Base-by-base conservation (phyloP, 768 basidiomycete species). In the Cystofilobasidium bisporidii region DNA sequence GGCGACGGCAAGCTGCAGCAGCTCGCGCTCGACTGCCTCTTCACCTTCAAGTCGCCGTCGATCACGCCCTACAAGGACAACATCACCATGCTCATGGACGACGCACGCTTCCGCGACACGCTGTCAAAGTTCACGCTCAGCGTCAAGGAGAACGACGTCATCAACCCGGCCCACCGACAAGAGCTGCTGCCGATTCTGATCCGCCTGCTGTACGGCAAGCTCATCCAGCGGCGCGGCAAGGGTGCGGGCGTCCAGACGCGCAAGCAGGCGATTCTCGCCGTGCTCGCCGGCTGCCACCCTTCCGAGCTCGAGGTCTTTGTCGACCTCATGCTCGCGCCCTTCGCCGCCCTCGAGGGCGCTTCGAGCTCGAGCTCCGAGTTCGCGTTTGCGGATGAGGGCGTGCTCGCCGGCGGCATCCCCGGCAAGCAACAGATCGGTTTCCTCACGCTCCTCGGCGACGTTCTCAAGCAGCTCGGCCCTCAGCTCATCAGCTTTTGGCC, bases 21-120 rank as follows among this genome's bases (percentile, higher is more conserved):
- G 11, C 79, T 85, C 17, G 84, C 92, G 0, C 79, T 98, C 3
- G 81, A 83, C 1, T 96, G 92, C 73, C 71, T 97, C 4, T 80
- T 89, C 33, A 86, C 89, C 0, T 96, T 90, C 80, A 92, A 90
- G 73, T 81, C 82, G 0, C 82, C 86, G 0, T 78, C 79, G 61
- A 76, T 88, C 14, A 64, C 76, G 0, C 76, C 81, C 0, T 82
- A 86, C 72, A 83, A 87, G 70, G 85, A 87, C n/a, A 81, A 82
- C 15, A 77, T 98, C 28, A 80, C 81, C 14, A 80, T 79, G 11
- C 79, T 98, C 15, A 80, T 99, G 38, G 91, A 97, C 69, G 87
- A 91, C 57, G 86, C 85, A 10, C 79, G 87, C 57, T 96, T 92
- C 85, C 80, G 92, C n/a, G 94, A 98, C 73, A 85, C 88, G 71